phyloP scores from a whole-genome alignment of 371 early-diverging fungal species.

The Mortierella sp. region DNA sequence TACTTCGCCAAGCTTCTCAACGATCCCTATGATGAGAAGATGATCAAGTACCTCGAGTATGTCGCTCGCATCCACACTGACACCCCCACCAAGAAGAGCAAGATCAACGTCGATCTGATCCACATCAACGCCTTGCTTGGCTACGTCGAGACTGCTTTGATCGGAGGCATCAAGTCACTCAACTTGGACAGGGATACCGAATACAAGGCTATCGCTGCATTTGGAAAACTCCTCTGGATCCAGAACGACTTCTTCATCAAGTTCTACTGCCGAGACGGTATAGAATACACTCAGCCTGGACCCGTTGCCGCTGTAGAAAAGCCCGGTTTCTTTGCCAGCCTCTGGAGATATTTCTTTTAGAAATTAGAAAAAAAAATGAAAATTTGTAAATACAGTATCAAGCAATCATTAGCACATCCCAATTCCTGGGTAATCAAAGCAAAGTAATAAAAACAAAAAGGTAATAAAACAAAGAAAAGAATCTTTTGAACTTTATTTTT shows the following conservation, averaged over 20 bases:
- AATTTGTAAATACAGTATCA: too few species aligned
- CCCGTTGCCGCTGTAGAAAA: background rate
- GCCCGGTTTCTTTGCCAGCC: slow-evolving; percentile 29
- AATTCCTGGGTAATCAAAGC: too few species aligned
- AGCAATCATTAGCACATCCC: too few species aligned
- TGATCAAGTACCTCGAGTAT: slow-evolving; percentile 84
- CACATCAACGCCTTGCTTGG: slow-evolving; percentile 86
- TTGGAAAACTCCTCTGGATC: slow-evolving; percentile 89
- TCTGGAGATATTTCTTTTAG: slow-evolving; percentile 41
- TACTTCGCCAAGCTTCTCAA: slow-evolving; percentile 81
- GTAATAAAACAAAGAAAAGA: background rate
- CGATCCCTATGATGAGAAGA: slow-evolving; percentile 79
- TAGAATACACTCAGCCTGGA: slow-evolving; percentile 31
- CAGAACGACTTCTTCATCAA: slow-evolving; percentile 90
- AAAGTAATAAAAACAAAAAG: too few species aligned
- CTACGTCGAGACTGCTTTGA: slow-evolving; percentile 75
- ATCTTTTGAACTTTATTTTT: slow-evolving; percentile 1
- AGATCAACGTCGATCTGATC: slow-evolving; percentile 84
- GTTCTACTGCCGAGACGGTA: slow-evolving; percentile 77
- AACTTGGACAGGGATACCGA: slow-evolving; percentile 72
- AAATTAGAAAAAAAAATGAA: background rate
- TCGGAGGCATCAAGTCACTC: slow-evolving; percentile 71
- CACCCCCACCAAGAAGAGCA: slow-evolving; percentile 79
- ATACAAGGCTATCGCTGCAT: slow-evolving; percentile 74
- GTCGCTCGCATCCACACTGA: slow-evolving; percentile 81